These are phyloP conservation scores for Plectosphaerella plurivora DNA, from an alignment of 2,329 filamentous ascomycete genomes.

Conservation along the genomic window DNA sequence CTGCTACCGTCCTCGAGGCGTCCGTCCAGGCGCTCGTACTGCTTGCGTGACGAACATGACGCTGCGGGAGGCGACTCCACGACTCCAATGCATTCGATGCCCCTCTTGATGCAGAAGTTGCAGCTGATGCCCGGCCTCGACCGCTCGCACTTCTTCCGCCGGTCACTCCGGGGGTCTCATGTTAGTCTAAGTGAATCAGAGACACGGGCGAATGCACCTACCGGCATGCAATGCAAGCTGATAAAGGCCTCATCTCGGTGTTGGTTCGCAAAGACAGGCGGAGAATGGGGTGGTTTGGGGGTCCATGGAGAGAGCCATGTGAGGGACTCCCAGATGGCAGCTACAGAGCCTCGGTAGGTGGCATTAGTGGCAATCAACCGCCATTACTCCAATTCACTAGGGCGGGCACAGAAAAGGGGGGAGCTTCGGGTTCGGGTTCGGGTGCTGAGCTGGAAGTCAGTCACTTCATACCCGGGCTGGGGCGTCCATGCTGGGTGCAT, in stretches of 20 bases:
- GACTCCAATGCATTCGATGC: neutral
- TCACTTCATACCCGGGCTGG: no score
- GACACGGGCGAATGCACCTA: neutral
- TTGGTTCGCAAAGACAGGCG: no score
- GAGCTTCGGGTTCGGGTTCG: no score
- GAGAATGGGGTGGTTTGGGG: no score
- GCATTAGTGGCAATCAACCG: no score
- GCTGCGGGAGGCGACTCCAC: neutral
- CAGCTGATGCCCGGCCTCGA: neutral
- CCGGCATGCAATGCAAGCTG: neutral
- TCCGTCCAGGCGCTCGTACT: neutral
- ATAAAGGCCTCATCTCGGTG: neutral
- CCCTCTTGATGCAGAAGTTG: slow-evolving; percentile 1
- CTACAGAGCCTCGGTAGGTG: no score
- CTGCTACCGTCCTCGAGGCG: neutral
- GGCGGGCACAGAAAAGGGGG: no score
- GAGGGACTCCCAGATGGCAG: no score
- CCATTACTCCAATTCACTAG: no score
- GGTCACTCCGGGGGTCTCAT: neutral
- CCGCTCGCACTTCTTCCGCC: neutral
- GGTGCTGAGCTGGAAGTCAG: no score
- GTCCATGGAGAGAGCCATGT: no score
- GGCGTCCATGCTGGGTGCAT: no score
- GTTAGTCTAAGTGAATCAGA: neutral
- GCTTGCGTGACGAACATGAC: neutral